Evolutionary conservation across 2,329 filamentous ascomycete genomes (phyloP), one percentile per base, ranked within the genome.

Genomic region (Aspergillus chevalieri): DNA sequence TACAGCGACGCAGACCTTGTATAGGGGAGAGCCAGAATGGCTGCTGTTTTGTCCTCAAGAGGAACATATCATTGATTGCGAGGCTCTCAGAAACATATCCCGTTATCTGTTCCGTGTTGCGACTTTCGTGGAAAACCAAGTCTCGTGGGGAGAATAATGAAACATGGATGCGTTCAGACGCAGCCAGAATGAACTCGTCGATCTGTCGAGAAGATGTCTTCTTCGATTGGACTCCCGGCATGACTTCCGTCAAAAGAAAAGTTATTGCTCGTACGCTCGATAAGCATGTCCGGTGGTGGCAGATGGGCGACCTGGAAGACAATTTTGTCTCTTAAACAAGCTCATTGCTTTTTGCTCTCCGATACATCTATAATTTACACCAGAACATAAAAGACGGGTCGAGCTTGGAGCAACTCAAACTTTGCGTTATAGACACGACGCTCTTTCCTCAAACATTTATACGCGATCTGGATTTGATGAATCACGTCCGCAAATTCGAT

Each of bases 311-410:
- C 6, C 1, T 33, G 1, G 39, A 51, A 34, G 54, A 54, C 43
- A 54, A 54, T 55, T 34, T 55, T 34, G 52, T 57, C 10, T 53
- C 52, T 3, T 57, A 50, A 52, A 55, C 54, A 6, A 57, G 50
- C 46, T 57, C 54, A 3, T 46, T 55, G 17, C 48, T 53, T 12
- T 53, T 55, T 43, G 52, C 52, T 4, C 43, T 57, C 26, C 48
- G 53, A 39, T 58, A 53, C 47, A 58, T 58, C 45, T 58, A 56
- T 42, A 57, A 57, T 34, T 47, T 54, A 38, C 47, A 53, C 21
- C 21, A 22, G 21, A 22, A 6, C 45, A n/a, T 3, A 6, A 26
- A 21, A 48, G 52, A 56, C 41, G 26, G 44, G 24, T 54, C 49
- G 38, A 41, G 26, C 43, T 44, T 57, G 19, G 41, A 39, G 9